A percentile compares a stretch with the other conserved stretches of the same genome.
Evolutionary conservation across 1,284 basidiomycete species (phyloP).

Genomic region (Pholiota adiposa): DNA sequence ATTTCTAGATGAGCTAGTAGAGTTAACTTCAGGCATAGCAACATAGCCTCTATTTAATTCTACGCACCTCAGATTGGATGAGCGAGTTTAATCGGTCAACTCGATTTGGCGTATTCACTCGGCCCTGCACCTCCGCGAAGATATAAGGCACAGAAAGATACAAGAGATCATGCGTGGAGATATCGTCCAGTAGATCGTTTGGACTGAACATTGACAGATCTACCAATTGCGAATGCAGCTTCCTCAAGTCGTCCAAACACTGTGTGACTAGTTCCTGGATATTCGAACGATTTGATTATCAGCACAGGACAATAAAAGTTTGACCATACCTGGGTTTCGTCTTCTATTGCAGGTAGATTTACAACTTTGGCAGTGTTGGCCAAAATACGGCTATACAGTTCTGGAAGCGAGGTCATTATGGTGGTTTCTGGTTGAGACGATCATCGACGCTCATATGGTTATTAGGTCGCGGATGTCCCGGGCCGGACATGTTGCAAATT

Average conservation of each 20-base stretch:
- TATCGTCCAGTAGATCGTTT: conserved; percentile 86
- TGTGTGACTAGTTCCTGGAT: conserved; percentile 61
- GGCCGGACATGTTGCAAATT: too few relatives aligned
- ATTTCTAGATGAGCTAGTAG: conserved; percentile 46
- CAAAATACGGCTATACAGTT: conserved; percentile 32
- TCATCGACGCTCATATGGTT: background rate
- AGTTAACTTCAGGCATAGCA: conserved; percentile 23
- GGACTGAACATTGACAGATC: conserved; percentile 81
- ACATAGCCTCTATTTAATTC: background rate
- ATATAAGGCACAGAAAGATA: conserved; percentile 83
- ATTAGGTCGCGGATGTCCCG: background rate
- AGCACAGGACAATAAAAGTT: background rate
- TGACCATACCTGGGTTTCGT: conserved; percentile 35
- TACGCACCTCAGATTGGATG: conserved; percentile 61
- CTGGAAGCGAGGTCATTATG: conserved; percentile 34
- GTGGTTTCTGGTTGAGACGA: background rate
- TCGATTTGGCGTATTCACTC: conserved; percentile 61
- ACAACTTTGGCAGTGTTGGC: conserved; percentile 31
- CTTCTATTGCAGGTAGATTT: conserved; percentile 32
- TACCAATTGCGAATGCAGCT: conserved; percentile 52
- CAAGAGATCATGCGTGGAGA: conserved; percentile 79
- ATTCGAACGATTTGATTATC: background rate
- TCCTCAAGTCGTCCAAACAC: conserved; percentile 55
- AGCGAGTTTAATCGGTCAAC: conserved; percentile 65
- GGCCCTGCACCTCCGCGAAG: conserved; percentile 72